Conservation (phyloP, 2,329 filamentous ascomycete species). For the Emericellopsis cladophorae region DNA sequence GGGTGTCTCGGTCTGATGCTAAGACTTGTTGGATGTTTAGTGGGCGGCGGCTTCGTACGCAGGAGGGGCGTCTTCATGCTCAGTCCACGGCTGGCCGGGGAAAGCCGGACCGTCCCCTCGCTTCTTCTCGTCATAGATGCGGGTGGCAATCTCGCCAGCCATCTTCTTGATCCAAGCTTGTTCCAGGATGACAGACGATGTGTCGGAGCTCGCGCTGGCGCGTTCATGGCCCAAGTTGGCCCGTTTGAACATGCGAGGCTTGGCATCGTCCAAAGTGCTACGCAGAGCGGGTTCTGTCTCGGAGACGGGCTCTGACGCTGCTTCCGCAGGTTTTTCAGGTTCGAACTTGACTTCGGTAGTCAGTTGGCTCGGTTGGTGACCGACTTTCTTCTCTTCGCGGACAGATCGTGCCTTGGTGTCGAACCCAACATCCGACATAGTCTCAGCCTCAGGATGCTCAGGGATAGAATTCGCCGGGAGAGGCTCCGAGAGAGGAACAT, state of each 20-base stretch:
- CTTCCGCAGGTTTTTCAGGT: constrained; percentile 10
- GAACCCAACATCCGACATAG: constrained; percentile 11
- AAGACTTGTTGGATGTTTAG: constrained; percentile 10
- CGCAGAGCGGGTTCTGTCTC: not conserved
- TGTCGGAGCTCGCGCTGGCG: constrained; percentile 26
- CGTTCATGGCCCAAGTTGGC: constrained; percentile 12
- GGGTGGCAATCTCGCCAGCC: constrained; percentile 78
- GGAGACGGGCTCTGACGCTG: not conserved
- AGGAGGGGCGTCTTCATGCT: constrained; percentile 38
- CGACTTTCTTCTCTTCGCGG: constrained; percentile 7
- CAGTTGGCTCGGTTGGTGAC: not conserved
- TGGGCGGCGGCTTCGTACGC: constrained; percentile 42
- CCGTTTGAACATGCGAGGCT: not conserved
- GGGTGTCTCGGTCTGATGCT: not conserved
- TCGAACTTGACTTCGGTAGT: not conserved
- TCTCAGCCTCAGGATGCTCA: constrained; percentile 44
- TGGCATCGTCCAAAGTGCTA: not conserved
- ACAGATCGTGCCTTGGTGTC: constrained; percentile 29
- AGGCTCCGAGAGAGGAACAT: constrained; percentile 49
- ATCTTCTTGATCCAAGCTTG: constrained; percentile 89
- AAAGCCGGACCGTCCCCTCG: constrained; percentile 14
- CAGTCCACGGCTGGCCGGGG: not conserved
- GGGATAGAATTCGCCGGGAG: constrained; percentile 42
- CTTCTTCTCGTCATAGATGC: constrained; percentile 69
- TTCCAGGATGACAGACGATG: constrained; percentile 52